phyloP scores from a whole-genome alignment of 495 filamentous ascomycete genomes.

The Penicillium alfredii region DNA sequence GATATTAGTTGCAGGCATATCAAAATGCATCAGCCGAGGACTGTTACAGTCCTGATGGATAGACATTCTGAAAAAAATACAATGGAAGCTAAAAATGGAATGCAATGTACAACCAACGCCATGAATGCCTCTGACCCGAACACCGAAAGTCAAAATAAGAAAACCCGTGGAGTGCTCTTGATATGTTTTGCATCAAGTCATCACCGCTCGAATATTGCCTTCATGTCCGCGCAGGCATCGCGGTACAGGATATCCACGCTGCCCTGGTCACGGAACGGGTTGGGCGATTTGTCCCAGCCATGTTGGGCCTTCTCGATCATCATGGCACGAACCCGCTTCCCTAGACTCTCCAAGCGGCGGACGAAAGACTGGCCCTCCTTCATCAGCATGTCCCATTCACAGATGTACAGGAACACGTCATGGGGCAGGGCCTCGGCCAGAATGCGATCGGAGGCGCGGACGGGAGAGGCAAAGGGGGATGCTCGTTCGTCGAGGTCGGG shows the following conservation, averaged over 20 bases:
- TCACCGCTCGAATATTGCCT: constrained; percentile 35
- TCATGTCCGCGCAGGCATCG: constrained; percentile 43
- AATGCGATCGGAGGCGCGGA: constrained; percentile 49
- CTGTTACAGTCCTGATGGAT: too few species aligned
- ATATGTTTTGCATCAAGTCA: constrained; percentile 1
- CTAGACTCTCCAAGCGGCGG: constrained; percentile 53
- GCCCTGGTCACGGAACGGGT: constrained; percentile 57
- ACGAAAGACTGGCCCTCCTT: constrained; percentile 68
- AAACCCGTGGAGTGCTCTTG: too few species aligned
- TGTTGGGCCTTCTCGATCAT: constrained; percentile 70
- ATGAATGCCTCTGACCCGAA: too few species aligned
- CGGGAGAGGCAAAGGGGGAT: constrained; percentile 60
- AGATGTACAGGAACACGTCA: constrained; percentile 68
- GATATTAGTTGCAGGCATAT: too few species aligned
- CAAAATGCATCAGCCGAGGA: too few species aligned
- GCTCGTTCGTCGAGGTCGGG: constrained; percentile 43
- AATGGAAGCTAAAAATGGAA: too few species aligned
- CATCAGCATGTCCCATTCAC: constrained; percentile 89
- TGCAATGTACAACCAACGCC: too few species aligned
- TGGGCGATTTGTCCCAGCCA: constrained; percentile 83
- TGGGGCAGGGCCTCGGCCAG: constrained; percentile 50
- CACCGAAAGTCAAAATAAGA: background rate
- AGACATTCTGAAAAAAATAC: too few species aligned
- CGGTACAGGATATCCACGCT: constrained; percentile 36
- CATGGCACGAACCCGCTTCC: constrained; percentile 62